Evolutionary conservation across 2,329 filamentous ascomycete species (phyloP), one percentile per base, ranked within the genome.

Genomic region (Mariannaea elegans): DNA sequence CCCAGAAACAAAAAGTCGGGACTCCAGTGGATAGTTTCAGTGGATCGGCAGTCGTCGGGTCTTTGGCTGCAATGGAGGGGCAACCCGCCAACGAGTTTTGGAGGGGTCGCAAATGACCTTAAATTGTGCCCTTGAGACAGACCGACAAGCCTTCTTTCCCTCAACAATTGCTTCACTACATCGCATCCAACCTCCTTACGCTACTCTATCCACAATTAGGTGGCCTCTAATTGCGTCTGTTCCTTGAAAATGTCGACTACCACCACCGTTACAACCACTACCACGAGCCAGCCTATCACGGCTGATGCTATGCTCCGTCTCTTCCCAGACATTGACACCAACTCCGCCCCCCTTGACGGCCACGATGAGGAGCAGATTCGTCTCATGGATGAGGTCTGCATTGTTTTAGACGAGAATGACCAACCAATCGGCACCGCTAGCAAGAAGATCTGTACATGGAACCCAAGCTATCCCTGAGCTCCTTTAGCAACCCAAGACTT

Each of bases 311-410:
- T 99, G 71, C 84, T 94, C 59, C 89, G 88, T 63, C 86, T 98
- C 47, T 98, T 98, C 78, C 93, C 93, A 52, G 93, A 97, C 75
- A 87, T 88, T 77, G 83, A 90, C 78, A 88, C 87, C 61, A 86
- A 83, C 73, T 89, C 89, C 64, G 84, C 87, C 51, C 92, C 93
- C 59, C 85, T 98, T 42, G 90, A 90, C 56, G 95, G 94, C 50
- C 96, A 98, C 81, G 94, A 98, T 81, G 94, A 92, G 76, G 94
- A 98, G 82, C 95, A 99, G 81, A 97, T 97, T 72, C 90, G 94
- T 49, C 81, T 99, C 72, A 99, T 99, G 95, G 94, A 99, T 73
- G 95, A 98, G 82, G 91, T 97, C 48, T 99, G 95, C 84, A 98
- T 99, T 75, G 95, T 99, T 16, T 82, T 96, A 45, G 94, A 98